Base-by-base conservation (phyloP, 768 basidiomycete genomes). In the Chalciporus chontae region DNA sequence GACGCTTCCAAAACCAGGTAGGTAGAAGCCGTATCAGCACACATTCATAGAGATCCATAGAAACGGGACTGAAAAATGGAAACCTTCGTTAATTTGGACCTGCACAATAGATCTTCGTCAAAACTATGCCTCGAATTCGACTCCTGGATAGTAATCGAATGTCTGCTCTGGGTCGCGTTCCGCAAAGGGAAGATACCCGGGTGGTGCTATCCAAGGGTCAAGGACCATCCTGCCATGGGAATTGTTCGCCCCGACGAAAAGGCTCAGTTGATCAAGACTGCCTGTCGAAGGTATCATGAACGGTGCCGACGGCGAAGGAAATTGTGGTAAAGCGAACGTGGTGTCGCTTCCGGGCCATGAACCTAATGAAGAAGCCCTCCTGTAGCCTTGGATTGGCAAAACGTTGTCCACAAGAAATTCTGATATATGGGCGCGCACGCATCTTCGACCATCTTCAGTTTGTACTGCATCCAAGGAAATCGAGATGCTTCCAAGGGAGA, bases 401-500 rank as follows among this genome's bases (percentile, higher is more conserved):
- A 40, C 0, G 18, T 67, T 73, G 14, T 71, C 63, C 23, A 51
- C 45, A 34, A 62, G 52, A 55, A 77, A 70, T 4, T 80, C 72
- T 7, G 79, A 72, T 39, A 83, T 79, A 58, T 87, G 83, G 55
- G 88, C 86, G 55, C 82, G 77, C 37, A 88, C 85, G 45, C 82
- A 83, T 57, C 87, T 84, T 69, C 80, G 85, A 50, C 86, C 84
- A 60, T 85, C 79, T 55, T 84, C 77, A 43, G 76, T 73, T 27
- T 82, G 72, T 37, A 73, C 75, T 40, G 84, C 70, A 56, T 90
- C 87, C 58, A 90, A 87, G 37, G 85, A 85, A 63, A 90, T 83
- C 56, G 85, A 79, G 46, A 90, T 70, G 38, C 77, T 80, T 48
- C 76, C 77, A 38, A 85, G 73, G 37, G 71, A 75, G 23, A 32